Percentiles rank a stretch among this genome's conserved stretches.
Evolutionary conservation across 331 rosid species (phyloP).

Genomic region (Erythrophleum ivorense): DNA sequence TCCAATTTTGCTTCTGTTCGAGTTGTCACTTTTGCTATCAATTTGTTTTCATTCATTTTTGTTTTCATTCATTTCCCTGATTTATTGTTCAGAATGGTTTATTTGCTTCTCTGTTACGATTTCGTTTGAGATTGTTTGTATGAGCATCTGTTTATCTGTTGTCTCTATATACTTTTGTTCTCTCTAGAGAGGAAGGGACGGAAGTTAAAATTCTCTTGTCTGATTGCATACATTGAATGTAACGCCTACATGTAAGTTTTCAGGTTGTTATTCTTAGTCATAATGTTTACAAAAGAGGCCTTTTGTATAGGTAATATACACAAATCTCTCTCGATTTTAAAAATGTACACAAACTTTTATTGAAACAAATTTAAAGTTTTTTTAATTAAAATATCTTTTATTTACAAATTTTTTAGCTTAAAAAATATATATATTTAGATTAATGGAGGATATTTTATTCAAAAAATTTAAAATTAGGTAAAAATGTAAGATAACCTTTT

Average conservation of each 20-base stretch:
- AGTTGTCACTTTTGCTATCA: neutral
- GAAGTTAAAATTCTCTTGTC: conserved; percentile 4
- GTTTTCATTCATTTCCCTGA: neutral
- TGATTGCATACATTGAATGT: neutral
- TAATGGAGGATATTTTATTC: too few species aligned
- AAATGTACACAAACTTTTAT: too few species aligned
- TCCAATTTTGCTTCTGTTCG: conserved; percentile 29
- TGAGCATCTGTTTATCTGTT: neutral
- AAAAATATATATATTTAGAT: too few species aligned
- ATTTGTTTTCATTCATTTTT: too few species aligned
- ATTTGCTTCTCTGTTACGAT: neutral
- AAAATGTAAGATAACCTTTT: too few species aligned
- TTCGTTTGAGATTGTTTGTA: neutral
- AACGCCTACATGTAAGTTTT: neutral
- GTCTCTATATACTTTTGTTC: neutral
- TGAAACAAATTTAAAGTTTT: too few species aligned
- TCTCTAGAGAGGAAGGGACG: neutral
- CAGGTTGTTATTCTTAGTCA: neutral
- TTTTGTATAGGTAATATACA: neutral
- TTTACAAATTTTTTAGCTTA: too few species aligned
- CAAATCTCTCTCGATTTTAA: too few species aligned
- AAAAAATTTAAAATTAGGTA: too few species aligned
- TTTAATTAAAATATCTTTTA: too few species aligned
- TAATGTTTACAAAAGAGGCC: neutral
- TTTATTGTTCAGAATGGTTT: neutral